Base-by-base conservation (phyloP, 495 filamentous ascomycete species). In the Hypoxylon subgilvum region DNA sequence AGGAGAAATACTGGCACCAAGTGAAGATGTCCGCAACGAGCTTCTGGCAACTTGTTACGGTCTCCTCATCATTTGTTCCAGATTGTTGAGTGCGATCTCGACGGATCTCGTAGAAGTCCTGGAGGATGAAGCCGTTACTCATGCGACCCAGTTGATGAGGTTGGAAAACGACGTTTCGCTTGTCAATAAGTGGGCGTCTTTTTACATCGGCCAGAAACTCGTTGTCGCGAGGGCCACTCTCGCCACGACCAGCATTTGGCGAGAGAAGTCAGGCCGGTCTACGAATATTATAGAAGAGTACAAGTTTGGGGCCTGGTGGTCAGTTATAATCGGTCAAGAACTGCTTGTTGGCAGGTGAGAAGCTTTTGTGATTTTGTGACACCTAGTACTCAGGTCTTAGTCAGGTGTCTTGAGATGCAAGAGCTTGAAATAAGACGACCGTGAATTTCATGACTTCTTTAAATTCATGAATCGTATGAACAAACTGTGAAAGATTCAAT, bases 171-270 rank as follows among this genome's bases (percentile, higher is more conserved):
- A 48, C 21, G 18, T 48, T 48, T 34, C 28, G 16, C 21, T 21
- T 0, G 16, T 21, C 27, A 34, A 48, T 14, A 34, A 34, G 14
- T 48, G 28, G 27, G 44, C 44, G 34, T 48, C 25, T 10, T 48
- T 48, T 21, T 48, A 48, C 22, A 34, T 48, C 28, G 2, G 44
- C 21, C 44, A 48, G 28, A 48, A 48, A 21, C 6, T 48, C 5
- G 19, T 48, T n/a, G 27, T 34, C 16, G 44, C 25, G 0, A 14
- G 13, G 16, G 25, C 44, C 9, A 34, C 44, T 17, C 34, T 38
- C 4, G 12, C 34, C 16, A 38, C 34, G 34, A 38, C 34, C 4
- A 18, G 3, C 5, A 38, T 38, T 4, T 38, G 34, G 34, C 8
- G 34, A 18, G 34, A 38, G 9, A 38, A 18, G 4, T 38, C 13